Conservation (phyloP, 352 stramenopile species). For the Elongisporangium anandrum region DNA sequence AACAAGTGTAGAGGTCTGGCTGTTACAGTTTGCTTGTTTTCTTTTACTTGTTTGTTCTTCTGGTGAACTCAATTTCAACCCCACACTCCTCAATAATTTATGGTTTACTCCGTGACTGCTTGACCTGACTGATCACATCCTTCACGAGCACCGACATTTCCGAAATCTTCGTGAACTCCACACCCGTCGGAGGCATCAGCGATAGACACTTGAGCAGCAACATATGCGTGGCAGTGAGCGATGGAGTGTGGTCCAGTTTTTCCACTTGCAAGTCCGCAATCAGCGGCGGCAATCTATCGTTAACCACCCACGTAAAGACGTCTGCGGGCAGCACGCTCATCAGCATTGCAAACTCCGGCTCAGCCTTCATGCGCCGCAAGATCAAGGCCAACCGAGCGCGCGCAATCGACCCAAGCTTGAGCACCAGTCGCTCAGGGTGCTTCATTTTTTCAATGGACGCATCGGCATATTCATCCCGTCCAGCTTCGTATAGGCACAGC, state of each 20-base stretch:
- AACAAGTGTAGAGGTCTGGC: too few species aligned
- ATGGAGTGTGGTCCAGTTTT: conserved; percentile 62
- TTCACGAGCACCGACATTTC: conserved; percentile 85
- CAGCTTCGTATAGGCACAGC: conserved; percentile 76
- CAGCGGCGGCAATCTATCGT: conserved; percentile 42
- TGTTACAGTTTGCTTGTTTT: too few species aligned
- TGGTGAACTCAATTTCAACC: conserved; percentile 9
- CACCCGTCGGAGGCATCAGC: conserved; percentile 31
- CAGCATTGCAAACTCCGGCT: conserved; percentile 67
- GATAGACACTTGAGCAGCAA: conserved; percentile 64
- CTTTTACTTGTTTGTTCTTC: neutral
- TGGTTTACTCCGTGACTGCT: conserved; percentile 16
- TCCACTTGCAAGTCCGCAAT: conserved; percentile 55
- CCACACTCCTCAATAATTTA: conserved; percentile 6
- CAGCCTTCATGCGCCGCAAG: conserved; percentile 69
- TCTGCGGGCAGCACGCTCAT: conserved; percentile 83
- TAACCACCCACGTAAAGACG: conserved; percentile 71
- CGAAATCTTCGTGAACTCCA: conserved; percentile 63
- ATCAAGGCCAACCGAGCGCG: conserved; percentile 68
- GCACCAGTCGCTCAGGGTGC: conserved; percentile 50
- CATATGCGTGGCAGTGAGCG: conserved; percentile 71
- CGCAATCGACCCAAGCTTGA: conserved; percentile 60
- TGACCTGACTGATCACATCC: conserved; percentile 69
- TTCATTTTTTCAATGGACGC: conserved; percentile 72
- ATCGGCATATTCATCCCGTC: conserved; percentile 64